Evolutionary conservation across 768 basidiomycete species (phyloP).

Genomic region (Lactarius sanguifluus): DNA sequence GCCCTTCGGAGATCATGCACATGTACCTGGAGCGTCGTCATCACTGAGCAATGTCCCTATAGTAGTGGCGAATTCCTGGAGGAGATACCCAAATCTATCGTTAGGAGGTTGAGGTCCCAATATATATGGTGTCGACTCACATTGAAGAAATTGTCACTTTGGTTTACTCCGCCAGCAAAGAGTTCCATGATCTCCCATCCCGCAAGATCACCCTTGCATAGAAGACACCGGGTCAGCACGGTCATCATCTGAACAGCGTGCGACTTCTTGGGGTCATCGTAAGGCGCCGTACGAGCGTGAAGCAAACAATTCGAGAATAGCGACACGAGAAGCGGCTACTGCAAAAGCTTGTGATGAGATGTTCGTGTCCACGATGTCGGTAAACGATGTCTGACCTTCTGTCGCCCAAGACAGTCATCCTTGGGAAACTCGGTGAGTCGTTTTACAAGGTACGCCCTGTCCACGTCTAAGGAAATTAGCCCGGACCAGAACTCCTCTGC

Average conservation of each 20-base stretch:
- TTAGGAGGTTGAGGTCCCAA: background rate
- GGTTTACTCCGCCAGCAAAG: slow-evolving; percentile 57
- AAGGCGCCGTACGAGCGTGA: slow-evolving; percentile 39
- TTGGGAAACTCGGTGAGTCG: slow-evolving; percentile 46
- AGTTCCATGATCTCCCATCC: slow-evolving; percentile 77
- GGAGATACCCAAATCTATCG: background rate
- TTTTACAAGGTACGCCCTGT: slow-evolving; percentile 45
- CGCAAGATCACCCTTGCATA: slow-evolving; percentile 53
- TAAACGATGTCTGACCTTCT: slow-evolving; percentile 47
- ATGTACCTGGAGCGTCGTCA: slow-evolving; percentile 44
- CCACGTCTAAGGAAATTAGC: slow-evolving; percentile 52
- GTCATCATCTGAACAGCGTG: slow-evolving; percentile 55
- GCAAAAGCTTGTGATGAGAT: slow-evolving; percentile 28
- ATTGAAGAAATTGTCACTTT: slow-evolving; percentile 60
- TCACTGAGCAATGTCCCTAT: slow-evolving; percentile 51
- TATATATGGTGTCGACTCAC: slow-evolving; percentile 35
- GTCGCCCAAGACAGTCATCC: slow-evolving; percentile 47
- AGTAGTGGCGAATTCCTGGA: slow-evolving; percentile 50
- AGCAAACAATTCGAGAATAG: slow-evolving; percentile 50
- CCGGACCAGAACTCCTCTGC: slow-evolving; percentile 51
- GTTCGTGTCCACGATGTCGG: background rate
- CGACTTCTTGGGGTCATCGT: slow-evolving; percentile 38
- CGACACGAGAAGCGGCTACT: slow-evolving; percentile 51
- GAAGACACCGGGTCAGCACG: slow-evolving; percentile 46
- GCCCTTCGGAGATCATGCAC: slow-evolving; percentile 18